These are phyloP conservation scores for Pestalotiopsis sp. DNA, from an alignment of 2,329 filamentous ascomycete species.

Conservation along the genomic window DNA sequence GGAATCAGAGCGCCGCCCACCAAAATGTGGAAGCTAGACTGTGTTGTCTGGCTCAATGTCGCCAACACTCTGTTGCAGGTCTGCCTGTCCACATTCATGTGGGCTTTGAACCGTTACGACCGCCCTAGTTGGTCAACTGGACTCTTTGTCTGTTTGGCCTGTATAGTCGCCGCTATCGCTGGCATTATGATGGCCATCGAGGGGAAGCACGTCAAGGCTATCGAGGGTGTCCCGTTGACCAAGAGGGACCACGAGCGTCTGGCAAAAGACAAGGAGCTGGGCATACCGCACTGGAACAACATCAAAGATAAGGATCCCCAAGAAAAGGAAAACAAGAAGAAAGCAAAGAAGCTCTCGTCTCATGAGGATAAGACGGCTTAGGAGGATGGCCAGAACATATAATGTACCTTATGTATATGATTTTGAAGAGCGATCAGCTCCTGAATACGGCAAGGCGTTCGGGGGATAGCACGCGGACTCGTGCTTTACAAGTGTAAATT, in stretches of 20 bases:
- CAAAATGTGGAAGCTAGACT: constrained; percentile 74
- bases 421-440: background rate
- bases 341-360: constrained; percentile 28
- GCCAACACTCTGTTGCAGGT: constrained; percentile 79
- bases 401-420: background rate
- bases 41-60: constrained; percentile 78
- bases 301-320: constrained; percentile 54
- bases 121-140: constrained; percentile 82
- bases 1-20: constrained; percentile 71
- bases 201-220: constrained; percentile 69
- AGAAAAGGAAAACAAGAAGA: constrained; percentile 41
- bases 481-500: background rate
- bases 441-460: background rate
- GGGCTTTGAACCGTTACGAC: constrained; percentile 72
- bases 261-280: constrained; percentile 53
- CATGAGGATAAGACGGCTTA: constrained; percentile 10
- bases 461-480: background rate
- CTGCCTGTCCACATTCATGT: constrained; percentile 79
- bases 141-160: constrained; percentile 75
- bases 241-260: constrained; percentile 56
- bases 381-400: background rate
- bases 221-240: constrained; percentile 71
- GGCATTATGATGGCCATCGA: constrained; percentile 74
- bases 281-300: constrained; percentile 62
- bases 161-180: constrained; percentile 67